These are phyloP conservation scores for Debaryomyces coudertii DNA, from an alignment of 1,139 yeast species.

Conservation along the genomic window DNA sequence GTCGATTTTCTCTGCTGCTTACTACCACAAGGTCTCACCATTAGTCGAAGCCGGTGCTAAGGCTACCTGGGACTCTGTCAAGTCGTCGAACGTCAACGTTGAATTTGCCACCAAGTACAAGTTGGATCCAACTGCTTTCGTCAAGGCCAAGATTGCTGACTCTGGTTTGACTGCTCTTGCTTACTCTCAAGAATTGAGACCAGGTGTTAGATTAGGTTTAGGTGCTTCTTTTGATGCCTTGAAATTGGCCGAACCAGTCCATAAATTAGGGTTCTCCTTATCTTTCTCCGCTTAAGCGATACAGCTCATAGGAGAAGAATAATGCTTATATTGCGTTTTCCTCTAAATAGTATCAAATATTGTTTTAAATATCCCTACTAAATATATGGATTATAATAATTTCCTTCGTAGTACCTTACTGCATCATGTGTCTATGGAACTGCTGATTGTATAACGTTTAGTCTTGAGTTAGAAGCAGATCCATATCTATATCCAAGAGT, in stretches of 20 bases:
- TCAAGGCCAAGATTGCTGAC: slow-evolving; percentile 97
- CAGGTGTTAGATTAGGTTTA: slow-evolving; percentile 96
- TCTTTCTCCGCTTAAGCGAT: slow-evolving; percentile 76
- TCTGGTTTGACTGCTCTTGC: slow-evolving; percentile 94
- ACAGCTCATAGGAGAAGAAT: not conserved
- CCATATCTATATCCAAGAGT: not conserved
- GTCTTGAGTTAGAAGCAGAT: no score
- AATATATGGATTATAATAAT: slow-evolving; percentile 9
- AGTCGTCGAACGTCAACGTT: slow-evolving; percentile 70
- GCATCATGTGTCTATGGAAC: no score
- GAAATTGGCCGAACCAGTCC: slow-evolving; percentile 95
- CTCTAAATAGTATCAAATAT: slow-evolving; percentile 7
- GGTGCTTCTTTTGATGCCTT: slow-evolving; percentile 98
- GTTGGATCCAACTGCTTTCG: slow-evolving; percentile 83
- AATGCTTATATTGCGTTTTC: not conserved
- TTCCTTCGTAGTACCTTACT: not conserved
- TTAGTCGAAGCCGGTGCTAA: slow-evolving; percentile 96
- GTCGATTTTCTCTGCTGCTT: slow-evolving; percentile 90
- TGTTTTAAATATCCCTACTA: slow-evolving; percentile 5
- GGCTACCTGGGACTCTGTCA: slow-evolving; percentile 90
- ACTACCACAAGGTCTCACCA: slow-evolving; percentile 94
- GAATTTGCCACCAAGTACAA: slow-evolving; percentile 97
- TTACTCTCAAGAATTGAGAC: slow-evolving; percentile 94
- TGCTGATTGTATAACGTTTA: no score
- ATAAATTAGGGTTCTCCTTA: slow-evolving; percentile 95